phyloP scores from a whole-genome alignment of 2,329 filamentous ascomycete genomes.

The Aspergillus arachidicola region DNA sequence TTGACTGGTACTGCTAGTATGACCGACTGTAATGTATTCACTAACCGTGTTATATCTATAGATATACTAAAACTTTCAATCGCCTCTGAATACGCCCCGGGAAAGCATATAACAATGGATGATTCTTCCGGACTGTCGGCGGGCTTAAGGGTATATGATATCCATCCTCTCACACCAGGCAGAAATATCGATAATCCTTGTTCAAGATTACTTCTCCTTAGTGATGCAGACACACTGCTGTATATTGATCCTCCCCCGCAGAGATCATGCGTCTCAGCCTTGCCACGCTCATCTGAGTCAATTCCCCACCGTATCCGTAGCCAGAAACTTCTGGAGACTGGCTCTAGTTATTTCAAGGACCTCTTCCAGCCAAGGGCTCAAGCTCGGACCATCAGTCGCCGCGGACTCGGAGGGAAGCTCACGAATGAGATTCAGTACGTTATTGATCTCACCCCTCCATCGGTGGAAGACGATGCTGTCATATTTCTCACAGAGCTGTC shows the following conservation, averaged over 20 bases:
- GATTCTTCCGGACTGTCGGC: background rate
- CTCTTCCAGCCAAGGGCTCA: slow-evolving; percentile 34
- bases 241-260: slow-evolving; percentile 38
- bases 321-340: slow-evolving; percentile 31
- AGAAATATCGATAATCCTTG: background rate
- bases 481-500: slow-evolving; percentile 62
- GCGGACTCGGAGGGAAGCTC: slow-evolving; percentile 29
- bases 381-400: slow-evolving; percentile 32
- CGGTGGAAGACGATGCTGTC: slow-evolving; percentile 64
- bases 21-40: background rate
- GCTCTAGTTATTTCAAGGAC: slow-evolving; percentile 32
- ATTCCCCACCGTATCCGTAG: slow-evolving; percentile 40
- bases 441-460: slow-evolving; percentile 65
- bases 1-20: background rate
- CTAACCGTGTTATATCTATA: background rate
- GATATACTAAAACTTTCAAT: background rate
- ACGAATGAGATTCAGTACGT: slow-evolving; percentile 57
- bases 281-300: slow-evolving; percentile 17
- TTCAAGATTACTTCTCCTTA: slow-evolving; percentile 11
- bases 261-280: slow-evolving; percentile 13
- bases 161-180: background rate
- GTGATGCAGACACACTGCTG: slow-evolving; percentile 40
- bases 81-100: background rate
- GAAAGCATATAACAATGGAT: background rate
- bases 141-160: background rate